Evolutionary conservation across 176 grass and related monocot genomes (phyloP).

Genomic region (Eremochloa ophiuroides): DNA sequence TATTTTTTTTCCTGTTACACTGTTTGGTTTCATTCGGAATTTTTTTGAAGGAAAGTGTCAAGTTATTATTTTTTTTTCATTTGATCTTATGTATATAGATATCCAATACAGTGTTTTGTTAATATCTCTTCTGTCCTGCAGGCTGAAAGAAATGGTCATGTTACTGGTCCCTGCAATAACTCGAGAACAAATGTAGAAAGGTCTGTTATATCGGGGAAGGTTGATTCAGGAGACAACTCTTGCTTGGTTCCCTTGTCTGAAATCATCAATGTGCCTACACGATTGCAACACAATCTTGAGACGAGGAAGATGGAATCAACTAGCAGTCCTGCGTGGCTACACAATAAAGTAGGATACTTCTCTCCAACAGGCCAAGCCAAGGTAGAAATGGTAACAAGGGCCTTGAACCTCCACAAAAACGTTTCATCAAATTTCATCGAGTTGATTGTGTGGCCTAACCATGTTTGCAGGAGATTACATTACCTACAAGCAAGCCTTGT

Average conservation of each 20-base stretch:
- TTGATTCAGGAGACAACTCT: constrained; percentile 44
- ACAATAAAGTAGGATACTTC: neutral
- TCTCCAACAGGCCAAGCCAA: constrained; percentile 14
- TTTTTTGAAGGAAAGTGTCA: neutral
- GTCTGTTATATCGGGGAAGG: constrained; percentile 22
- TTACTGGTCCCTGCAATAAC: constrained; percentile 27
- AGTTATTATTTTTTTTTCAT: neutral
- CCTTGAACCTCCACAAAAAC: neutral
- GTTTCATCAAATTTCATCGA: neutral
- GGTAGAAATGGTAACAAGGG: constrained; percentile 29
- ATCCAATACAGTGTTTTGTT: neutral
- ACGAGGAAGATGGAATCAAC: constrained; percentile 32
- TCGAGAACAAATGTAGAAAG: constrained; percentile 24
- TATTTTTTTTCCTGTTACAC: neutral
- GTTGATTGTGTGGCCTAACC: neutral
- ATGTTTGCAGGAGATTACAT: constrained; percentile 45
- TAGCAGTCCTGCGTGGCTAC: constrained; percentile 7
- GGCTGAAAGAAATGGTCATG: constrained; percentile 16
- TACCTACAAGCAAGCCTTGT: constrained; percentile 20
- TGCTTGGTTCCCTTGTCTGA: constrained; percentile 49
- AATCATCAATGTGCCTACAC: constrained; percentile 50
- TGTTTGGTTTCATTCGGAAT: neutral
- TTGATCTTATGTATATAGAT: neutral
- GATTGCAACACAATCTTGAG: constrained; percentile 35
- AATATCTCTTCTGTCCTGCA: constrained; percentile 23